A percentile compares a stretch with the other conserved stretches of the same genome.
Evolutionary conservation across 2,329 filamentous ascomycete genomes (phyloP).

Genomic region (Fusarium solani-melongenae): DNA sequence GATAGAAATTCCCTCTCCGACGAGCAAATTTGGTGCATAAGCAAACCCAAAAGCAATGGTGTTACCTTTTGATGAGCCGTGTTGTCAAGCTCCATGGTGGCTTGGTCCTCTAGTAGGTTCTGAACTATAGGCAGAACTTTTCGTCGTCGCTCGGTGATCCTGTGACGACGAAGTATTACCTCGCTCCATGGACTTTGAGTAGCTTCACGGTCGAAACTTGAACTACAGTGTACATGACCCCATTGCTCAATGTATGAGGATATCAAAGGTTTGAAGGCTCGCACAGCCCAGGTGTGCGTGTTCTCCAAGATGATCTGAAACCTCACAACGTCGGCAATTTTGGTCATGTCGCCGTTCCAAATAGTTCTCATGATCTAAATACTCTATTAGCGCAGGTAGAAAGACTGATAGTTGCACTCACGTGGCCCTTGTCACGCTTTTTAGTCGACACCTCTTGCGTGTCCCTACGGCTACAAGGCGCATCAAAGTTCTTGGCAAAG

Average conservation of each 20-base stretch:
- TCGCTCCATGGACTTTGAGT: neutral
- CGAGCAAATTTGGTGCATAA: slow-evolving; percentile 10
- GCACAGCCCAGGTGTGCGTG: slow-evolving; percentile 34
- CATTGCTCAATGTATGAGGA: slow-evolving; percentile 32
- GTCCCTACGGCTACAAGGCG: neutral
- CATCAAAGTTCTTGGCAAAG: slow-evolving; percentile 13
- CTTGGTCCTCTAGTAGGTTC: slow-evolving; percentile 1
- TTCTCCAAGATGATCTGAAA: slow-evolving; percentile 38
- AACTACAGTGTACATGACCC: slow-evolving; percentile 1
- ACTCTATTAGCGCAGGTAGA: neutral
- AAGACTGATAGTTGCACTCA: neutral
- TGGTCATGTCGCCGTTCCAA: slow-evolving; percentile 31
- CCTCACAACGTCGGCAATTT: slow-evolving; percentile 8
- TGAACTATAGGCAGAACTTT: neutral
- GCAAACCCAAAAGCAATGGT: slow-evolving; percentile 13
- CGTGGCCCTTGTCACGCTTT: slow-evolving; percentile 4
- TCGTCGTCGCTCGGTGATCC: neutral
- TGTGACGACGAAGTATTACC: neutral
- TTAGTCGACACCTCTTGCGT: neutral
- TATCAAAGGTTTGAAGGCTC: slow-evolving; percentile 27
- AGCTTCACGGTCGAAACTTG: neutral
- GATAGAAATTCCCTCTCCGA: neutral
- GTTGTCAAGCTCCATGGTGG: neutral
- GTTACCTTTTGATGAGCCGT: slow-evolving; percentile 4
- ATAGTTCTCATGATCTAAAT: slow-evolving; percentile 30